These are phyloP conservation scores for Takashimella koratensis DNA, from an alignment of 1,284 basidiomycete species.

Conservation along the genomic window DNA sequence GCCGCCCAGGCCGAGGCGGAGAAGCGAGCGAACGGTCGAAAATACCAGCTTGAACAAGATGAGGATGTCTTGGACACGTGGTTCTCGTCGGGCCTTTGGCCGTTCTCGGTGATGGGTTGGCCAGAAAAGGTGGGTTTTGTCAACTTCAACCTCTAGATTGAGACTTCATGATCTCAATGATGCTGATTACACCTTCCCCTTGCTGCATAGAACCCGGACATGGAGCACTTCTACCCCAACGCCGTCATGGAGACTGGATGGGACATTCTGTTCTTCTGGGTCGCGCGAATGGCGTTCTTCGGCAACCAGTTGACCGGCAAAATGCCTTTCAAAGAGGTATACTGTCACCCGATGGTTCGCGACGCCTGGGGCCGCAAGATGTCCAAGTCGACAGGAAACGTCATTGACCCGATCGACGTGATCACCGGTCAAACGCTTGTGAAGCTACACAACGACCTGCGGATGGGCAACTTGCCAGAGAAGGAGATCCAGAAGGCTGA, in stretches of 20 bases:
- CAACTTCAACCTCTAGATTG: too few species aligned
- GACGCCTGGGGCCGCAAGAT: constrained; percentile 99
- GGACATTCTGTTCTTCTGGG: constrained; percentile 99
- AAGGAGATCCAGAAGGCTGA: constrained; percentile 90
- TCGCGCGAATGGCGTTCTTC: constrained; percentile 95
- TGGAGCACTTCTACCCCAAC: constrained; percentile 80
- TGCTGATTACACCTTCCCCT: too few species aligned
- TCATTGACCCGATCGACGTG: constrained; percentile 95
- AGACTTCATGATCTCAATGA: too few species aligned
- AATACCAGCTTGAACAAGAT: constrained; percentile 84
- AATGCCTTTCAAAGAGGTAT: constrained; percentile 96
- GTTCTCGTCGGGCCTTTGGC: constrained; percentile 99
- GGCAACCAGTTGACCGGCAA: constrained; percentile 84
- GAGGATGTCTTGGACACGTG: constrained; percentile 98
- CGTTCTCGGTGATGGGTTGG: constrained; percentile 98
- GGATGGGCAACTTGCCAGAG: constrained; percentile 89
- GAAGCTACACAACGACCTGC: constrained; percentile 79
- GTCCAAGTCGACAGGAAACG: constrained; percentile 97
- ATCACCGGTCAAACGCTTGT: constrained; percentile 84
- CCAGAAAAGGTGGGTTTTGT: constrained; percentile 65
- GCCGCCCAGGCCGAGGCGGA: constrained; percentile 77
- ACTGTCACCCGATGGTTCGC: constrained; percentile 98
- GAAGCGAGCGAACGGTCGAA: constrained; percentile 64
- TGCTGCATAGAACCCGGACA: constrained; percentile 52
- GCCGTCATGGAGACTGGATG: constrained; percentile 94